A percentile compares a stretch with the other conserved stretches of the same genome.
Evolutionary conservation across 2,329 filamentous ascomycete species (phyloP).

Genomic region (Ceratocystis diversiconidia): DNA sequence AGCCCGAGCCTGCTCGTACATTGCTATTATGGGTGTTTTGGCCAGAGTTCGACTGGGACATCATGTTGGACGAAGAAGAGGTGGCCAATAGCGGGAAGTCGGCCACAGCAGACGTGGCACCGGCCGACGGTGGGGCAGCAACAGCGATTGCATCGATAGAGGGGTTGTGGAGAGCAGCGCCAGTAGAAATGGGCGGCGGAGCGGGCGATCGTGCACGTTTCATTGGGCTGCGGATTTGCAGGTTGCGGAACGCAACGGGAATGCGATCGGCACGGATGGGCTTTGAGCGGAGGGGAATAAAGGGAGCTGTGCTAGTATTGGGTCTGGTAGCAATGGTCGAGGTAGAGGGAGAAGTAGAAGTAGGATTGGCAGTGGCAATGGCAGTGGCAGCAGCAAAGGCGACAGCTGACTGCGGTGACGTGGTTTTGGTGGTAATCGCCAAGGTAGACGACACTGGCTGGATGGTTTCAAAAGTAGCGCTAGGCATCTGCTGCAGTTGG

Average conservation of each 20-base stretch:
- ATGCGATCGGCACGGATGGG: slow-evolving; percentile 18
- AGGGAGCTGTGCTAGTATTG: neutral
- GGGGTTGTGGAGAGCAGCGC: slow-evolving; percentile 20
- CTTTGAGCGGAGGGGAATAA: slow-evolving; percentile 15
- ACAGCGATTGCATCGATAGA: slow-evolving; percentile 19
- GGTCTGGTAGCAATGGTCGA: slow-evolving; percentile 1
- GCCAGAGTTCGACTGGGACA: neutral
- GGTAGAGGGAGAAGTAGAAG: neutral
- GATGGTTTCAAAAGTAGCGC: slow-evolving; percentile 4
- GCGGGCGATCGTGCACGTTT: slow-evolving; percentile 35
- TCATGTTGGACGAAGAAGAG: neutral
- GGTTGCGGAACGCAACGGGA: slow-evolving; percentile 30
- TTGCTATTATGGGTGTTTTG: no score
- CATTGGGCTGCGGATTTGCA: slow-evolving; percentile 32
- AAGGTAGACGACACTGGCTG: neutral
- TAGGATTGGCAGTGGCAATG: neutral
- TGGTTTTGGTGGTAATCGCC: slow-evolving; percentile 1
- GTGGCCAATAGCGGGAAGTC: slow-evolving; percentile 2
- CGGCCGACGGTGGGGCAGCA: slow-evolving; percentile 17
- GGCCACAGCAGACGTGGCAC: slow-evolving; percentile 5
- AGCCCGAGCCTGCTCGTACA: neutral
- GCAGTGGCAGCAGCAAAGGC: neutral
- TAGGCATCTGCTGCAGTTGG: slow-evolving; percentile 3
- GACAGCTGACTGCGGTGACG: slow-evolving; percentile 1
- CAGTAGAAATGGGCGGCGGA: slow-evolving; percentile 22